Evolutionary conservation across 1,284 basidiomycete species (phyloP).

Genomic region (Ceratobasidium sp.): DNA sequence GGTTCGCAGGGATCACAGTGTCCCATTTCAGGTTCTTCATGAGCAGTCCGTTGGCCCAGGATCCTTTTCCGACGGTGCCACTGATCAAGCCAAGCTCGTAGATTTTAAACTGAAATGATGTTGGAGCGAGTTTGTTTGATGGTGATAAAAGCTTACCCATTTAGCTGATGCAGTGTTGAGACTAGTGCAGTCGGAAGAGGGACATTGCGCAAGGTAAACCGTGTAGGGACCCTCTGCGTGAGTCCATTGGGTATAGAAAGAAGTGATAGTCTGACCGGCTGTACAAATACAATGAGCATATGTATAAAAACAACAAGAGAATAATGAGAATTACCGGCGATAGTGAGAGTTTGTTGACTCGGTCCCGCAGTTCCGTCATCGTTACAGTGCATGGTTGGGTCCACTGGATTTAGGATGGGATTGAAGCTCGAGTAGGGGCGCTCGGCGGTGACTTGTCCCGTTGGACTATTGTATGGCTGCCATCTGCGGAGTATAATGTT

Average conservation of each 20-base stretch:
- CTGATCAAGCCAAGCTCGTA: constrained; percentile 39
- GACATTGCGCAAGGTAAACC: constrained; percentile 41
- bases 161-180: constrained; percentile 38
- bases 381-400: constrained; percentile 40
- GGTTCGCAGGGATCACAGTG: constrained; percentile 35
- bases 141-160: constrained; percentile 11
- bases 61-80: constrained; percentile 38
- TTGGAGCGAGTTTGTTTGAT: not conserved
- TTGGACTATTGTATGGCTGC: constrained; percentile 24
- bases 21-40: constrained; percentile 40
- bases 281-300: not conserved
- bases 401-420: constrained; percentile 40
- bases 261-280: constrained; percentile 37
- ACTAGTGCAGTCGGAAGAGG: constrained; percentile 44
- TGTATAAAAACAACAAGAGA: not conserved
- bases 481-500: constrained; percentile 5
- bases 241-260: constrained; percentile 42
- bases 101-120: constrained; percentile 24
- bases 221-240: constrained; percentile 41
- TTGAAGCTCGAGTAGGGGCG: constrained; percentile 41
- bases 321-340: constrained; percentile 1
- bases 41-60: constrained; percentile 41
- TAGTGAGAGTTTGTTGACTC: constrained; percentile 2
- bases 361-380: constrained; percentile 19
- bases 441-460: constrained; percentile 39